Base-by-base conservation (phyloP, 2,329 filamentous ascomycete species). In the Colletotrichum zoysiae region DNA sequence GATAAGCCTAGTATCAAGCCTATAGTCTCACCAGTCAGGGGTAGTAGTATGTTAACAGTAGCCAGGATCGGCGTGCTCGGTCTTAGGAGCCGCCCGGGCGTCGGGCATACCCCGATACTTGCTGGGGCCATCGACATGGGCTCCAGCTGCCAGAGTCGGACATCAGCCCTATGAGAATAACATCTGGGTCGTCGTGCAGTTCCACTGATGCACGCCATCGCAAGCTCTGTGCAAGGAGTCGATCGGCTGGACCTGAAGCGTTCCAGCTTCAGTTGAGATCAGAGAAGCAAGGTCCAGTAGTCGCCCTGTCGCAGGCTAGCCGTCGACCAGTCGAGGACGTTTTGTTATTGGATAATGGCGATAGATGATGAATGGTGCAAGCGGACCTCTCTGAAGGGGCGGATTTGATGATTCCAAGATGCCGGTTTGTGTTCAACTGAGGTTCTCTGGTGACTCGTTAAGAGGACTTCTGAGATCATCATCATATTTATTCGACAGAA, bases 281-380 rank as follows among this genome's bases (percentile, higher is more conserved):
- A 26, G 38, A 44, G 26, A 42, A 38, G 58, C 57, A 48, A 50
- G 62, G 50, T 26, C 50, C 33, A 38, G 42, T 42, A 42, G 61
- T 51, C 57, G 70, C 67, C 67, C 67, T 30, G 70, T 73, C 70
- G 60, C 67, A 70, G 70, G 67, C 60, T 67, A 35, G 56, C 33
- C 70, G 50, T 33, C 57, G 68, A 58, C 42, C 56, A 16, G 40
- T 60, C 58, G 58, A 44, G 18, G 6, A 23, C 26, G 35, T n/a
- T 20, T 33, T 60, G n/a, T 56, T 48, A 73, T 73, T 73, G 67
- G 71, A 67, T 73, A 58, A 71, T 71, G 71, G 50, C 59, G 63
- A 48, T 46, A 38, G 16, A 26, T n/a, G 30, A 46, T 46, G 42
- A 8, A 59, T 46, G 42, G 38, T 23, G 23, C 38, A 16, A 18